A percentile compares a stretch with the other conserved stretches of the same genome.
Conservation (phyloP, 129 eudicot species). For the Lactuca sativa region DNA sequence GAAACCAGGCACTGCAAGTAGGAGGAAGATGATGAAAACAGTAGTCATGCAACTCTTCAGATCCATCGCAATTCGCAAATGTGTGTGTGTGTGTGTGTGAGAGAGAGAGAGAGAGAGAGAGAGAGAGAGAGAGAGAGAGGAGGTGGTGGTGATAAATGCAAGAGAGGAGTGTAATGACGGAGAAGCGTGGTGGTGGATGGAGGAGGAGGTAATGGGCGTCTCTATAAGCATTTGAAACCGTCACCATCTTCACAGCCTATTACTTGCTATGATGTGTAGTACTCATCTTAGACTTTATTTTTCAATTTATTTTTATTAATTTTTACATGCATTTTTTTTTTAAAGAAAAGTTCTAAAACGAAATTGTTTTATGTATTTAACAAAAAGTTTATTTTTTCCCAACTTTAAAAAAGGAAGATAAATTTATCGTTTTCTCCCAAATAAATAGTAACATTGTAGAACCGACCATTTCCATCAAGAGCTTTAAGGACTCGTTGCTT, state of each 20-base stretch:
- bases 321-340: no score
- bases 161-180: not conserved
- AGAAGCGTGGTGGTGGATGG: constrained; percentile 22
- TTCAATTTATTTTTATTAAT: no score
- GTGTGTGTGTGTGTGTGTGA: no score
- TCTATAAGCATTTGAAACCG: constrained; percentile 35
- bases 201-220: not conserved
- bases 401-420: no score
- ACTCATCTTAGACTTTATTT: constrained; percentile 6
- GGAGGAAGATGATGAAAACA: constrained; percentile 30
- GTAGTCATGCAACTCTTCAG: constrained; percentile 18
- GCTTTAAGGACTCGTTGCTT: no score
- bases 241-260: constrained; percentile 53
- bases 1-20: constrained; percentile 25
- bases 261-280: constrained; percentile 22
- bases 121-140: not conserved
- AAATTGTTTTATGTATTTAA: no score
- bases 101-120: not conserved
- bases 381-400: no score
- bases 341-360: no score
- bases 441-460: no score
- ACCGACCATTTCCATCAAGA: no score
- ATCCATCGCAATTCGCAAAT: constrained; percentile 28
- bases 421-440: no score
- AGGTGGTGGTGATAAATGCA: not conserved